phyloP scores from a whole-genome alignment of 805 yeast genomes.

The Candida cerambycidarum region DNA sequence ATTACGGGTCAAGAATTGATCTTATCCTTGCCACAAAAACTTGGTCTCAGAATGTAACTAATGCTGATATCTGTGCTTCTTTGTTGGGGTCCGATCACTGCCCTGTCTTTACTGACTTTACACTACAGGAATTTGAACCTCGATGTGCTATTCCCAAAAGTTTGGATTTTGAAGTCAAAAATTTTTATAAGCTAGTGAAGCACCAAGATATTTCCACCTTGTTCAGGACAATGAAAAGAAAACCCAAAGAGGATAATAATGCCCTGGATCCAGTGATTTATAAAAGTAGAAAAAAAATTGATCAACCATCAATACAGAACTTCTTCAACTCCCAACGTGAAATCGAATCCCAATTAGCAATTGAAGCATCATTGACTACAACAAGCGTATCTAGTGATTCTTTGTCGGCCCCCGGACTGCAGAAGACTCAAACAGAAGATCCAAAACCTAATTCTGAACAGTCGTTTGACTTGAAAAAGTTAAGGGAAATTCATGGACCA shows the following conservation, averaged over 20 bases:
- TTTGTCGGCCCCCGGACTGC: background rate
- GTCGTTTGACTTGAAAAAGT: background rate
- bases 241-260: slow-evolving; percentile 9
- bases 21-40: slow-evolving; percentile 54
- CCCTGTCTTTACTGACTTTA: slow-evolving; percentile 76
- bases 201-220: slow-evolving; percentile 34
- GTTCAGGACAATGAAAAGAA: slow-evolving; percentile 19
- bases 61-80: slow-evolving; percentile 63
- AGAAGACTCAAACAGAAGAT: background rate
- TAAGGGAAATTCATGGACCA: slow-evolving; percentile 17
- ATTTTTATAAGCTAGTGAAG: slow-evolving; percentile 40
- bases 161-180: slow-evolving; percentile 55
- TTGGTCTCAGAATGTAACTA: slow-evolving; percentile 29
- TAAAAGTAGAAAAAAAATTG: slow-evolving; percentile 16
- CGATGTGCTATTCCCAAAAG: background rate
- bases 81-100: slow-evolving; percentile 93
- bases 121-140: slow-evolving; percentile 1
- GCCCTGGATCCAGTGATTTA: slow-evolving; percentile 17
- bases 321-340: slow-evolving; percentile 18
- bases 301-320: slow-evolving; percentile 24
- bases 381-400: background rate
- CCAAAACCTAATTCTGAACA: background rate
- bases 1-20: slow-evolving; percentile 88
- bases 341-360: slow-evolving; percentile 1
- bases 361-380: background rate